Conservation (phyloP, 2,329 filamentous ascomycete species). For the Nemania sp. region DNA sequence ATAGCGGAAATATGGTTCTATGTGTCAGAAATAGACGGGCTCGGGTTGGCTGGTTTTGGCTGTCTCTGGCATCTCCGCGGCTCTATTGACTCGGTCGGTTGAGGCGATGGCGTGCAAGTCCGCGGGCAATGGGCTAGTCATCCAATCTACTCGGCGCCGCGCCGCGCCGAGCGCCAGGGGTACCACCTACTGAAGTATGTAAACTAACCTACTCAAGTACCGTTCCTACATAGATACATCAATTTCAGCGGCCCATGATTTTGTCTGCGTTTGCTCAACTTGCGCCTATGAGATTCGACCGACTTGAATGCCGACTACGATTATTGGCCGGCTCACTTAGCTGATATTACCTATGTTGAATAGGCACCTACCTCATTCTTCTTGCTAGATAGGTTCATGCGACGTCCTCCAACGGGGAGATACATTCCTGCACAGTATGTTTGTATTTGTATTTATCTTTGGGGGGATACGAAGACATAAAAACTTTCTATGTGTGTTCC, state of each 20-base stretch:
- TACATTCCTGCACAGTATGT: background rate
- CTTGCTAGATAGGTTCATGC: background rate
- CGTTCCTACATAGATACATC: too few relatives aligned
- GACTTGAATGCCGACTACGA: conserved; percentile 1
- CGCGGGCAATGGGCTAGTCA: conserved; percentile 14
- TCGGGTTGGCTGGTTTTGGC: conserved; percentile 8
- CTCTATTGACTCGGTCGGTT: conserved; percentile 11
- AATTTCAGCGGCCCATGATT: too few relatives aligned
- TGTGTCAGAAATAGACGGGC: conserved; percentile 27
- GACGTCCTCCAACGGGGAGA: background rate
- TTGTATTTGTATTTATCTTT: too few relatives aligned
- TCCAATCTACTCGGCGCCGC: background rate
- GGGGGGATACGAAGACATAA: too few relatives aligned
- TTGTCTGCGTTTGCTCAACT: too few relatives aligned
- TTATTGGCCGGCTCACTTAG: conserved; percentile 4
- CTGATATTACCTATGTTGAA: background rate
- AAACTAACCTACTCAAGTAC: too few relatives aligned
- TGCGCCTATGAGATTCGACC: too few relatives aligned
- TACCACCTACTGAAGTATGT: background rate
- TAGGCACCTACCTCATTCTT: background rate
- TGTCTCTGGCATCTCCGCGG: conserved; percentile 32
- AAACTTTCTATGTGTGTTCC: too few relatives aligned
- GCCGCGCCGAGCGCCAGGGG: background rate
- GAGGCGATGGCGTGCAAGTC: conserved; percentile 16
- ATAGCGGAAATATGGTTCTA: background rate